Percentiles rank a stretch among this genome's conserved stretches.
These are phyloP conservation scores for Amanita brunnescens DNA, from an alignment of 768 basidiomycete genomes.

Conservation along the genomic window DNA sequence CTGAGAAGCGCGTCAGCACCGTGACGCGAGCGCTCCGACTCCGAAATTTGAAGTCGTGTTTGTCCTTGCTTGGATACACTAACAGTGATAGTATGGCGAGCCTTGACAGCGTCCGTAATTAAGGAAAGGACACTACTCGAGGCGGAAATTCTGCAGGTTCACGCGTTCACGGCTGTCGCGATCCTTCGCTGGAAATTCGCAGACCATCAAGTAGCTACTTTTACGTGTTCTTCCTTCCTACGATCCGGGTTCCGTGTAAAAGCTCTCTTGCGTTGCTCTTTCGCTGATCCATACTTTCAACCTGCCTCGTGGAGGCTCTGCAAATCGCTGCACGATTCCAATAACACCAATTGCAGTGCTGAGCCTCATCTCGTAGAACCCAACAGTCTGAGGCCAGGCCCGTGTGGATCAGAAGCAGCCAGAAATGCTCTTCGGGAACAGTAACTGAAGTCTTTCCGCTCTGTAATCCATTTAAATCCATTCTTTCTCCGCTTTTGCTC, in stretches of 20 bases:
- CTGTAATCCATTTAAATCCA: not conserved
- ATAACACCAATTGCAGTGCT: too few species aligned
- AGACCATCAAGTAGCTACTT: not conserved
- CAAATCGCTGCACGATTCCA: not conserved
- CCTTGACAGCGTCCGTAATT: too few species aligned
- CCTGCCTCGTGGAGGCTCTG: not conserved
- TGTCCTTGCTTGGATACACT: conserved; percentile 1
- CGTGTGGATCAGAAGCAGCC: not conserved
- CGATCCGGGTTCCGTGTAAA: not conserved
- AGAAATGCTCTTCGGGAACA: not conserved
- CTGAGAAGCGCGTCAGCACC: not conserved
- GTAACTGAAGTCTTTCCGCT: not conserved
- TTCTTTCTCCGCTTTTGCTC: not conserved
- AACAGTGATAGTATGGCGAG: not conserved
- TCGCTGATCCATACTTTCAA: not conserved
- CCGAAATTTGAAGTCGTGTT: not conserved
- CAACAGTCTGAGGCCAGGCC: not conserved
- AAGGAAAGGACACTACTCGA: conserved; percentile 1
- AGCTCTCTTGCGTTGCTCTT: not conserved
- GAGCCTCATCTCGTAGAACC: not conserved
- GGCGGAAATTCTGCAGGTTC: not conserved
- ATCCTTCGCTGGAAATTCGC: conserved; percentile 1
- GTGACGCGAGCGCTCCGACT: not conserved
- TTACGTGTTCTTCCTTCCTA: not conserved
- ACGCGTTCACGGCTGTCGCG: conserved; percentile 4